phyloP scores from a whole-genome alignment of 768 basidiomycete genomes.

The Amanita thiersii region DNA sequence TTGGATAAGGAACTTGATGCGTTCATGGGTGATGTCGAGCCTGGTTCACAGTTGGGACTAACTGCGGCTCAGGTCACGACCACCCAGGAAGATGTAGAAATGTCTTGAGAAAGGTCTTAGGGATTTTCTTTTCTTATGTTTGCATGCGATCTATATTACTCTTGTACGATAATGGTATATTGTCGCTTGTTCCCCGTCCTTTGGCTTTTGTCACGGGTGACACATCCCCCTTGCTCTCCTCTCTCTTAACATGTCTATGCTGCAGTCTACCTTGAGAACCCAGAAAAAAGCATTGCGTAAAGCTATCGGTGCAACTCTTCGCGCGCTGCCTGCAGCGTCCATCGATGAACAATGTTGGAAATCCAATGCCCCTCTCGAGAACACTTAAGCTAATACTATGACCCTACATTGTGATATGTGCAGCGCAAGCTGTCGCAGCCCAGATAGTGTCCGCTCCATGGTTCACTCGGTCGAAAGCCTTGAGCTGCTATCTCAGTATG shows the following conservation, averaged over 20 bases:
- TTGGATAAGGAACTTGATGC: constrained; percentile 85
- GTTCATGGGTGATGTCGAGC: constrained; percentile 62
- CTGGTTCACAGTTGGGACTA: constrained; percentile 14
- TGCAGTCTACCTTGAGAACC: constrained; percentile 20
- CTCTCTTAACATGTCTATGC: constrained; percentile 4
- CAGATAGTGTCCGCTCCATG: constrained; percentile 42
- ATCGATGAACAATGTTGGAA: constrained; percentile 58
- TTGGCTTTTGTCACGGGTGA: not conserved
- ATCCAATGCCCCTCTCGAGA: not conserved
- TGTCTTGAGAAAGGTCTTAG: constrained; percentile 24
- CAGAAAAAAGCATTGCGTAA: constrained; percentile 55
- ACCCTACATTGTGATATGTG: constrained; percentile 6
- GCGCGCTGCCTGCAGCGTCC: constrained; percentile 30
- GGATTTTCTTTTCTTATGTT: not conserved
- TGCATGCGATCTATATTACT: constrained; percentile 5
- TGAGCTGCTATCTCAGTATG: constrained; percentile 82
- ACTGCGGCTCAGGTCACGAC: constrained; percentile 8
- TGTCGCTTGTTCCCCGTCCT: not conserved
- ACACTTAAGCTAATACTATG: constrained; percentile 2
- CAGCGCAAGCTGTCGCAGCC: constrained; percentile 39
- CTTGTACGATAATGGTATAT: constrained; percentile 4
- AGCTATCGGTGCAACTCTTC: constrained; percentile 35
- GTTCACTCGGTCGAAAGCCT: constrained; percentile 37
- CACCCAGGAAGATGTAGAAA: constrained; percentile 39
- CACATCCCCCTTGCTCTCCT: not conserved